Base-by-base conservation (phyloP, 2,329 filamentous ascomycete species). In the Alternaria burnsii region DNA sequence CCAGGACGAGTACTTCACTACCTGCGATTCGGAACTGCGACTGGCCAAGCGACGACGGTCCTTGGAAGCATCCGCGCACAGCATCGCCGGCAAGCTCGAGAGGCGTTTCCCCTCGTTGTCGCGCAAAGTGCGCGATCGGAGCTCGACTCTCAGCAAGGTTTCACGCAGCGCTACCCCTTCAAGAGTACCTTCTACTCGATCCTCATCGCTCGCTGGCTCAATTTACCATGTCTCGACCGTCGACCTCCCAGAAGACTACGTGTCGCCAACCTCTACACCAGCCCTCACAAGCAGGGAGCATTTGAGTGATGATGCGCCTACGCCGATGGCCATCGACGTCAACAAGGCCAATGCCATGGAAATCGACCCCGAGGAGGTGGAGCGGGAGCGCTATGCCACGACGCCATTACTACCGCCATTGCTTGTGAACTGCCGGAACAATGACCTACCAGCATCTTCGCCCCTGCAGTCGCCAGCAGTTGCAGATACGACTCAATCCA, bases 391-490 rank as follows among this genome's bases (percentile, higher is more conserved):
- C 80, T 81, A 91, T 68, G 90, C 92, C 0, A 90, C 90, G 4
- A 97, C 94, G 3, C 94, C 94, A 40, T 84, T 97, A 8, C 84
- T 97, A 2, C 94, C 94, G 8, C 94, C 94, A 0, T 84, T 95
- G 36, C 86, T 96, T 82, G 88, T 87, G 28, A 85, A 87, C 56
- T 79, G 84, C 22, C 80, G 85, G 34, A 79, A 82, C 44, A 77
- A 82, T 38, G 81, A 87, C 42, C 84, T 88, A 0, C 85, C 86
- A 1, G 83, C 90, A 32, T 86, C 91, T 59, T 96, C 93, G 8
- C 93, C 94, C n/a, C 82, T 97, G 26, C 92, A 96, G 77, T 96
- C 93, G 0, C 93, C 93, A 0, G 90, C 88, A 0, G 86, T 95
- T 18, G 91, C 71, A 10, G 88, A 89, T n/a, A 80, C 85, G 40